Evolutionary conservation across 2,329 filamentous ascomycete genomes (phyloP), one percentile per base, ranked within the genome.

Genomic region (Botrytis sinoallii): DNA sequence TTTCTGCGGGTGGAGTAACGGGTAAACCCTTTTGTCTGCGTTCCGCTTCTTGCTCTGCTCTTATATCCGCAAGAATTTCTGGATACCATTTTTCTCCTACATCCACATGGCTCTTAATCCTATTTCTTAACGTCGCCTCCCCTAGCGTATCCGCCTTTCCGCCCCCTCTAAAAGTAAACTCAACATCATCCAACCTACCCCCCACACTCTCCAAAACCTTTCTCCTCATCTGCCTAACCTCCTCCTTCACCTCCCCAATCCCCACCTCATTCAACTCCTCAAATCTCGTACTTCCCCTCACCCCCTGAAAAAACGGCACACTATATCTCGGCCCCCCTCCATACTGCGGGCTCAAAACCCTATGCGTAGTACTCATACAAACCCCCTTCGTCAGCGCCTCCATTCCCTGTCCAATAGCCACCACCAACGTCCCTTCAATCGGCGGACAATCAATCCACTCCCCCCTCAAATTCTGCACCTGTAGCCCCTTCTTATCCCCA

Each of bases 231-330:
- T 85, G 87, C 78, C 86, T 85, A 25, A 95, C 89, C 20, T 86
- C 85, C 42, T 88, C 88, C 0, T 93, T 92, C 18, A 91, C 86
- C 61, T 73, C 74, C 2, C 79, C 79, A 22, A 80, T 78, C 0
- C 78, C 79, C n/a, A 86, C 88, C 25, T 92, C 91, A 75, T 80
- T 79, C 72, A 80, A 67, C 71, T 81, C 79, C 4, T 94, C 93
- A 81, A 97, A 97, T 29, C 88, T 88, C 0, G 93, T 90, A 81
- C 94, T 92, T 73, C 93, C 90, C 79, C 90, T 90, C 74, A 97
- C 92, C 35, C 94, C 94, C 81, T 96, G 94, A 84, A 97, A 97
- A 83, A 97, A 97, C 0, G 94, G 94, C 66, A 97, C 91, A 12
- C 90, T 93, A 84, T 90, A 95, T 72, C 94, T 86, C 46, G 93